Percentiles rank a stretch among this genome's conserved stretches.
phyloP scores from a whole-genome alignment of 208 protist species.

The Acanthamoeba lenticulata region DNA sequence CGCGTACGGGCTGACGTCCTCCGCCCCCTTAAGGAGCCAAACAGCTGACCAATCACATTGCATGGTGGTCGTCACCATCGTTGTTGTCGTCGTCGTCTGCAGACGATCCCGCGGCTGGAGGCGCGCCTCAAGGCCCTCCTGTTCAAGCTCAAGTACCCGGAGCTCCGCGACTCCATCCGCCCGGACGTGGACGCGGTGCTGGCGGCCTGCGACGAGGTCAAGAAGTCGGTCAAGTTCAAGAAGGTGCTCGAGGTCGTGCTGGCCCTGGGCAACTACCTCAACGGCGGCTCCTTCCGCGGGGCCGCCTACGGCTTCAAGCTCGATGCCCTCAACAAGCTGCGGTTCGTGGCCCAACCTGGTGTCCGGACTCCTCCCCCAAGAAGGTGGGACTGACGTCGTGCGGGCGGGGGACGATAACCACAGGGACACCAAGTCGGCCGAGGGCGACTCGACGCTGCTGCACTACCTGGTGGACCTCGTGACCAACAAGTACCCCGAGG shows the following conservation, averaged over 20 bases:
- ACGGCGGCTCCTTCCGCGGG: conserved; percentile 63
- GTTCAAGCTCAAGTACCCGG: neutral
- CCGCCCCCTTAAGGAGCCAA: neutral
- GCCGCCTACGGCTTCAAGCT: conserved; percentile 73
- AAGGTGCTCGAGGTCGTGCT: conserved; percentile 61
- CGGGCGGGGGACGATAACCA: too few relatives aligned
- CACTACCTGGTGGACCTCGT: conserved; percentile 38
- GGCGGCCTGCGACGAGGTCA: neutral
- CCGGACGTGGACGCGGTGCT: neutral
- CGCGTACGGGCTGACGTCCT: too few relatives aligned
- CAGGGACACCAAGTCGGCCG: neutral
- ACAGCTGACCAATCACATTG: neutral
- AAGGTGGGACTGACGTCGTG: too few relatives aligned
- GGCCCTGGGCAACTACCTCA: conserved; percentile 53
- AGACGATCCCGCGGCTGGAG: conserved; percentile 1
- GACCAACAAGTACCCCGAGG: neutral
- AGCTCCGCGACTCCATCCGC: neutral
- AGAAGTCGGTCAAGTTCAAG: neutral
- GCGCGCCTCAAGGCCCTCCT: neutral
- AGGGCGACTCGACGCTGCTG: neutral
- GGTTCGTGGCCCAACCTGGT: neutral
- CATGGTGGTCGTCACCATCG: too few relatives aligned
- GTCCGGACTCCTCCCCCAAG: too few relatives aligned
- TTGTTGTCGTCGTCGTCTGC: too few relatives aligned
- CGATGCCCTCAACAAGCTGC: conserved; percentile 70